These are phyloP conservation scores for Chaetomium olivaceum DNA, from an alignment of 2,329 filamentous ascomycete species.

Conservation along the genomic window DNA sequence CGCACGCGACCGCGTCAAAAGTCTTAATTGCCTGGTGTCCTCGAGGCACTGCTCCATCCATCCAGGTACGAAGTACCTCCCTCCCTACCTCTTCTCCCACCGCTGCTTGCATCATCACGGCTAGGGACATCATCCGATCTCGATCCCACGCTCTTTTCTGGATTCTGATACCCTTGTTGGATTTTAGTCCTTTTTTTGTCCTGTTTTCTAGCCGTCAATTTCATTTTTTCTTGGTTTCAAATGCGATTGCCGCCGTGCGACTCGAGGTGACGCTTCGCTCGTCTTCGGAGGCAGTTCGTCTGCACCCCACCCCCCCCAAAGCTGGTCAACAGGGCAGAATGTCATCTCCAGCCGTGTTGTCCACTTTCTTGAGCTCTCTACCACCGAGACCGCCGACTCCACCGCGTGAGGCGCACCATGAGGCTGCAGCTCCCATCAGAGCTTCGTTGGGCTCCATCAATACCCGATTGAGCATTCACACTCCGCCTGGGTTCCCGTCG, in stretches of 20 bases:
- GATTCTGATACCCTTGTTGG: not conserved
- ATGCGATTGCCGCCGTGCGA: constrained; percentile 20
- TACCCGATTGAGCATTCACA: constrained; percentile 47
- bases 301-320: constrained; percentile 9
- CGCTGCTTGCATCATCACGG: constrained; percentile 17
- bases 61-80: not conserved
- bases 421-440: constrained; percentile 41
- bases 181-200: constrained; percentile 1
- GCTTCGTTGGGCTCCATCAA: constrained; percentile 44
- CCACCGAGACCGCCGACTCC: constrained; percentile 66
- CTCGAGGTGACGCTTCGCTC: constrained; percentile 26
- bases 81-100: constrained; percentile 2
- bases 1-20: constrained; percentile 33
- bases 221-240: constrained; percentile 13
- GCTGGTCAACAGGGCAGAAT: constrained; percentile 36
- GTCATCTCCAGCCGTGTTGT: constrained; percentile 41
- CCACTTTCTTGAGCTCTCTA: constrained; percentile 53
- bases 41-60: constrained; percentile 5
- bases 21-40: constrained; percentile 25
- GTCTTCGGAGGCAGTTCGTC: constrained; percentile 21
- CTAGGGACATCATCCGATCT: constrained; percentile 4
- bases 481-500: constrained; percentile 53
- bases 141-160: constrained; percentile 15
- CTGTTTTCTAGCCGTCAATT: constrained; percentile 1
- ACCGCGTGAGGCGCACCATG: constrained; percentile 55